phyloP scores from a whole-genome alignment of 2,329 filamentous ascomycete genomes.

The Colletotrichum neosansevieriae region DNA sequence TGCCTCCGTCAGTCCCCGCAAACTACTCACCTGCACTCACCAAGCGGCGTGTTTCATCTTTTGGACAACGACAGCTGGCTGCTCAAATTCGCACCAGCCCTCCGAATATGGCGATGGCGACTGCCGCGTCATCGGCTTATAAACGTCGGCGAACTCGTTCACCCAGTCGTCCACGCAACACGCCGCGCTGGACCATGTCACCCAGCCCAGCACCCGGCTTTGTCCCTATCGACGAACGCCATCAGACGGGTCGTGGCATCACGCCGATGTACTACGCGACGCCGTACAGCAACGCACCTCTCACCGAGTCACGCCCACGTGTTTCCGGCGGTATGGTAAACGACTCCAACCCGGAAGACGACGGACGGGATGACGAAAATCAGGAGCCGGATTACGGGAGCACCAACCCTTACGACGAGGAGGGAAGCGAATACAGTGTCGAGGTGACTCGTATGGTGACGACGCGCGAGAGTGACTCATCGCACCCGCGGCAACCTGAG shows the following conservation, averaged over 20 bases:
- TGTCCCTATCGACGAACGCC: constrained; percentile 48
- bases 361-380: constrained; percentile 48
- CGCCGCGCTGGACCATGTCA: constrained; percentile 67
- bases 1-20: constrained; percentile 57
- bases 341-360: constrained; percentile 45
- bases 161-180: constrained; percentile 65
- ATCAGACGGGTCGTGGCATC: constrained; percentile 53
- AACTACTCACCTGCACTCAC: constrained; percentile 54
- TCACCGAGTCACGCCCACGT: constrained; percentile 53
- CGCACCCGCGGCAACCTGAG: constrained; percentile 56
- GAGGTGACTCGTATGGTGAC: constrained; percentile 44
- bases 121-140: constrained; percentile 13
- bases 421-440: constrained; percentile 46
- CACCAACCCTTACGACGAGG: constrained; percentile 47
- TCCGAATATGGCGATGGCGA: constrained; percentile 40
- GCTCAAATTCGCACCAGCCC: constrained; percentile 45
- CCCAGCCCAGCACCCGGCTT: constrained; percentile 56
- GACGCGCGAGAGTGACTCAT: constrained; percentile 40
- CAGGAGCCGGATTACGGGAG: constrained; percentile 45
- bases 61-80: constrained; percentile 46
- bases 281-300: constrained; percentile 74
- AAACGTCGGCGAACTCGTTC: constrained; percentile 69
- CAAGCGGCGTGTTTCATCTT: constrained; percentile 61
- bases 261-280: constrained; percentile 81
- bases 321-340: constrained; percentile 34